phyloP scores from a whole-genome alignment of 2,329 filamentous ascomycete genomes.

The Cladosporium sp. region DNA sequence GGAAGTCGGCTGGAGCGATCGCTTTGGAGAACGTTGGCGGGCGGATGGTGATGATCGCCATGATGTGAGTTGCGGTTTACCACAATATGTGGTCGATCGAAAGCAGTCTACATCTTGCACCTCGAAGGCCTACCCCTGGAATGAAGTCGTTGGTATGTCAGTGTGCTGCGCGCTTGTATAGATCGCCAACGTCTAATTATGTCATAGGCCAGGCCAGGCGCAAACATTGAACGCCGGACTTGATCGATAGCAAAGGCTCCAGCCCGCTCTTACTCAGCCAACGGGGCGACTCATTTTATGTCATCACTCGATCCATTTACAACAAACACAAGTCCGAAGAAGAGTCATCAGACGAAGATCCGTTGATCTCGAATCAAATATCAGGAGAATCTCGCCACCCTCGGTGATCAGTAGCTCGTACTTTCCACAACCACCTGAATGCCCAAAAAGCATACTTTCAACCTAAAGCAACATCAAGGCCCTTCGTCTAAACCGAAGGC shows the following conservation, averaged over 20 bases:
- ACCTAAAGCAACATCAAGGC: slow-evolving; percentile 39
- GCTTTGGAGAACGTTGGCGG: slow-evolving; percentile 30
- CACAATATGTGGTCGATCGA: not conserved
- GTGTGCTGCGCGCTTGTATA: not conserved
- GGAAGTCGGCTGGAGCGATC: slow-evolving; percentile 27
- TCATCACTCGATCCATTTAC: not conserved
- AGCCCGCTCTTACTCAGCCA: slow-evolving; percentile 2
- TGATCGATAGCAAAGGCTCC: not conserved
- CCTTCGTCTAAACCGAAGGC: slow-evolving; percentile 29
- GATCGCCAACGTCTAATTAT: not conserved
- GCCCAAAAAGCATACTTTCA: slow-evolving; percentile 46
- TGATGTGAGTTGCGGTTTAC: not conserved
- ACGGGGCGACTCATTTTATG: slow-evolving; percentile 3
- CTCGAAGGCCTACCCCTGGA: not conserved
- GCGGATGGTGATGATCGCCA: slow-evolving; percentile 21
- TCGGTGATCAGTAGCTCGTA: not conserved
- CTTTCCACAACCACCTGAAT: slow-evolving; percentile 26
- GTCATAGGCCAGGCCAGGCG: no score
- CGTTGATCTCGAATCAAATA: not conserved
- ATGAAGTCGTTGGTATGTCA: not conserved
- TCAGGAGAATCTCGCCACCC: not conserved
- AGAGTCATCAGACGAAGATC: not conserved
- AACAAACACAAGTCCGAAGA: not conserved
- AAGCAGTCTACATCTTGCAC: not conserved
- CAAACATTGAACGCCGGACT: not conserved